A percentile compares a stretch with the other conserved stretches of the same genome.
Conservation (phyloP, 441 rosid species). For the Melastoma candidum region DNA sequence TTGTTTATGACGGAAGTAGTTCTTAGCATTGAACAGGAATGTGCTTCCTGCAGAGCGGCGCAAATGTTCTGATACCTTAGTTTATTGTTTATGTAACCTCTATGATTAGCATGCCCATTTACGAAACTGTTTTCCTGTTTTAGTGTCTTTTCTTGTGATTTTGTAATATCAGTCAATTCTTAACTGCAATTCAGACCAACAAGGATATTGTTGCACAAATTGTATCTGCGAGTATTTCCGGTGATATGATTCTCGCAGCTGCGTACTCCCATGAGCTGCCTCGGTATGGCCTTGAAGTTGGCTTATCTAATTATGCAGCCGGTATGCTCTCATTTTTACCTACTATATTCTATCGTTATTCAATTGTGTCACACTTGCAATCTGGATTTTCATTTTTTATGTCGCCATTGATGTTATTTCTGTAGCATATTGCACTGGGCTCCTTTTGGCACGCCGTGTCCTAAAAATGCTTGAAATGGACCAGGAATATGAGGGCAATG, state of each 20-base stretch:
- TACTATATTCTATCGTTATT: not conserved
- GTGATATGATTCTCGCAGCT: conserved; percentile 68
- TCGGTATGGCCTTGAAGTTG: conserved; percentile 68
- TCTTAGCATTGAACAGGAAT: no score
- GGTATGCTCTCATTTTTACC: conserved; percentile 26
- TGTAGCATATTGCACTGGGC: conserved; percentile 82
- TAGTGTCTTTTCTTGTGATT: not conserved
- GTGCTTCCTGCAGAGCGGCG: no score
- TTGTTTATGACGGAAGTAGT: no score
- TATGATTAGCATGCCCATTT: not conserved
- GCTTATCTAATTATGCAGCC: conserved; percentile 80
- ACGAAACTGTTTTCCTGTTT: not conserved
- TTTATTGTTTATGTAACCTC: no score
- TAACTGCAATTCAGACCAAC: conserved; percentile 40
- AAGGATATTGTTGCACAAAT: conserved; percentile 68
- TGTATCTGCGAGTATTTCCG: conserved; percentile 53
- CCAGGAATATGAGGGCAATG: conserved; percentile 60
- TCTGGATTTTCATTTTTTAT: not conserved
- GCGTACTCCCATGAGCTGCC: conserved; percentile 84
- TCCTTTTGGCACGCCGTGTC: conserved; percentile 82
- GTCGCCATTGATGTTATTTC: not conserved
- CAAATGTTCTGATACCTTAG: no score
- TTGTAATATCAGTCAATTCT: conserved; percentile 14
- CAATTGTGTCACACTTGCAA: not conserved
- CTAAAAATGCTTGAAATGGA: conserved; percentile 77